Base-by-base conservation (phyloP, 805 yeast species). In the Wickerhamiella alocasiicola region DNA sequence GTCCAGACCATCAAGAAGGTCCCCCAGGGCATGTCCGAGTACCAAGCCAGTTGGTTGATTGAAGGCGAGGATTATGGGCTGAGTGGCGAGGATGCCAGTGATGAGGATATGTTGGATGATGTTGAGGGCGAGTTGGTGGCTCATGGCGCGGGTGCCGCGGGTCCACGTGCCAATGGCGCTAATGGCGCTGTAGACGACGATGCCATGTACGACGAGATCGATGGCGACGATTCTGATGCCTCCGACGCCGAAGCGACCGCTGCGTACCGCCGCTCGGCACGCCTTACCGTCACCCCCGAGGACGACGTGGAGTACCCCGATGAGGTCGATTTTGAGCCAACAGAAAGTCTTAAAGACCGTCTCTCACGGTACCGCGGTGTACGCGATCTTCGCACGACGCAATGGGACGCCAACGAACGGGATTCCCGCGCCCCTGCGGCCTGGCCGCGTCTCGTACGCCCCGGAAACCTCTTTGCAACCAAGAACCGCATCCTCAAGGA, bases 241-340 rank as follows among this genome's bases (percentile, higher is more conserved):
- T 75, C 76, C 41, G 16, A 33, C 64, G 58, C 40, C 11, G 52
- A 44, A 4, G 50, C 42, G 6, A 50, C 85, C 28, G 63, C 95
- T 83, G 57, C 76, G 74, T 45, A 71, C 75, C 51, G 95, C 87
- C n/a, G n/a, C n/a, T n/a, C 60, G 66, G 84, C 46, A 64, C 70
- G 43, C 67, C 67, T 29, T 95, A 76, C 49, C 71, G 72, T 45
- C n/a, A n/a, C n/a, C n/a, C n/a, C n/a, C n/a, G n/a, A n/a, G n/a
- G 96, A 87, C 42, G 96, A 84, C 56, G 69, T 74, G 26, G 95
- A 87, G 52, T 91, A 85, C 67, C 97, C 97, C 0, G 99, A 91
- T 61, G 98, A 91, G 62, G 63, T 88, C 42, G 97, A 91, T 58
- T 63, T 91, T 31, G 71, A 68, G 34, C 96, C 96, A 23, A 56